Base-by-base conservation (phyloP, 2,329 filamentous ascomycete genomes). In the Aspergillus sp. region DNA sequence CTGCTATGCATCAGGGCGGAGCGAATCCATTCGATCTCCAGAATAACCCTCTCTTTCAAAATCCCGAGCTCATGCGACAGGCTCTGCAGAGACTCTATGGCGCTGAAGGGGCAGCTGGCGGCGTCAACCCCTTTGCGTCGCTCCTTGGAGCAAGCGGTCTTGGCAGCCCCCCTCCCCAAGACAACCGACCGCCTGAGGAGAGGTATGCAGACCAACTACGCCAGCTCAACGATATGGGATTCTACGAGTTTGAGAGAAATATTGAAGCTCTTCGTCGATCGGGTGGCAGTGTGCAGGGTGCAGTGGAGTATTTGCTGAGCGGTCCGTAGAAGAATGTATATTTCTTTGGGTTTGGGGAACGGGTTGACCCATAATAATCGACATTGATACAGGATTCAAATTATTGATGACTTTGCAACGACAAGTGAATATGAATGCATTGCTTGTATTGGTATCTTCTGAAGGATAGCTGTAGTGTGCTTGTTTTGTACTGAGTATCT, bases 141-240 rank as follows among this genome's bases (percentile, higher is more conserved):
- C 72, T 83, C 51, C 79, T 76, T 33, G 81, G 83, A 80, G 71
- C 78, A 79, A 68, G 67, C 17, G 71, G 64, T 22, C 65, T 68
- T 17, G 68, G 72, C 14, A 67, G 67, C 22, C 71, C 81, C 11
- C 74, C 82, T 16, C 88, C 90, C 4, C 73, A 81, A 2, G 94
- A 99, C 73, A 95, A 81, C 65, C 82, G 93, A 56, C 92, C 94
- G 4, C 93, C 94, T 0, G 94, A 99, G 77, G 94, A 97, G 73
- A 80, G 90, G 53, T 99, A 96, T 64, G 91, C 89, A 3, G 86
- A 89, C 30, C 93, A 99, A 73, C 78, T 99, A 46, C 81, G 90
- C 54, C 91, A 97, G 74, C 76, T 99, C 57, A 99, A 99, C 70
- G 94, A 97, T 60, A 99, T 99, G 94, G 94, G 94, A 3, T 99